Percentiles rank a stretch among this genome's conserved stretches.
Conservation (phyloP, 805 yeast species). For the Yarrowia keelungensis region DNA sequence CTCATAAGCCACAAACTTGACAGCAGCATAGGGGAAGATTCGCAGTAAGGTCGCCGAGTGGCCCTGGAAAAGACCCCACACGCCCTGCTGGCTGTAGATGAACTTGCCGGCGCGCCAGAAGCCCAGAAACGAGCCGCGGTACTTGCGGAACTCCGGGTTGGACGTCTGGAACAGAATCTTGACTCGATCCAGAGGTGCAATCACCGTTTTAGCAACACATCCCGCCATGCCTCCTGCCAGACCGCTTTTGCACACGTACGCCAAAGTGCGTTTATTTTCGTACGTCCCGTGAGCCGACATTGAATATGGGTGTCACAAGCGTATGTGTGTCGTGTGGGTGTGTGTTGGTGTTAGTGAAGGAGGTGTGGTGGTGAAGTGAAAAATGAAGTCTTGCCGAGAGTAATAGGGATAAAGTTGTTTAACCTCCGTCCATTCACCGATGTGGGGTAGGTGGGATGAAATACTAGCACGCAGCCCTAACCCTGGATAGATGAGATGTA, state of each 20-base stretch:
- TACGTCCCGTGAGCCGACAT: conserved; percentile 31
- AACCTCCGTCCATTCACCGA: conserved; percentile 35
- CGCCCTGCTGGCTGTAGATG: conserved; percentile 74
- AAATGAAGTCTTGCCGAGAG: conserved; percentile 6
- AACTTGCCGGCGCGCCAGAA: conserved; percentile 71
- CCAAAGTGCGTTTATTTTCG: conserved; percentile 68
- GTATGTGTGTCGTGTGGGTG: not conserved
- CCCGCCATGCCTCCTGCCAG: conserved; percentile 97
- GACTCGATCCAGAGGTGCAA: conserved; percentile 94
- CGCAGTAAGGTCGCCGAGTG: conserved; percentile 92
- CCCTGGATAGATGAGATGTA: not conserved
- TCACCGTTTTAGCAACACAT: conserved; percentile 90
- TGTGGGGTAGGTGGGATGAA: conserved; percentile 31
- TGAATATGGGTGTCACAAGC: not conserved
- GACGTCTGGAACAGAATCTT: conserved; percentile 95
- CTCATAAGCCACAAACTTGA: conserved; percentile 95
- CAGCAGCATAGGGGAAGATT: conserved; percentile 96
- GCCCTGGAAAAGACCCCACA: conserved; percentile 87
- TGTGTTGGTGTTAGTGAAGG: not conserved
- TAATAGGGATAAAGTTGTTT: conserved; percentile 21
- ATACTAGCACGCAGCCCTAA: not conserved
- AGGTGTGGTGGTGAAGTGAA: not conserved
- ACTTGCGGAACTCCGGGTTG: conserved; percentile 83
- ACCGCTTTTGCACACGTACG: conserved; percentile 83
- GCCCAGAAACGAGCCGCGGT: conserved; percentile 81